These are phyloP conservation scores for Chlorella sp. DNA, from an alignment of 139 green algal species.

Conservation along the genomic window DNA sequence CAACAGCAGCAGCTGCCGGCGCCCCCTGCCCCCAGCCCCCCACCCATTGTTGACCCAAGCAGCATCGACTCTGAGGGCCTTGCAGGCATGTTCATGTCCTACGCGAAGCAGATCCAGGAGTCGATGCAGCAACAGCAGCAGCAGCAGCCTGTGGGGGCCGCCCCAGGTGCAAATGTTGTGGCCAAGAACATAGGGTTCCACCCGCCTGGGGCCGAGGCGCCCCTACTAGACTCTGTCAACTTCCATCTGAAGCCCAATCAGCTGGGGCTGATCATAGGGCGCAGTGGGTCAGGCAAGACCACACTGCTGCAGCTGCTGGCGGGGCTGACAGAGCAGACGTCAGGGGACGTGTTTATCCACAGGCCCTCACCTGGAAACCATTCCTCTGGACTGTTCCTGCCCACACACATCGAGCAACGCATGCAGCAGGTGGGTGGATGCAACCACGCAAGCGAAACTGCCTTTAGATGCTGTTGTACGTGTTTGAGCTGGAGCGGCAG, in stretches of 20 bases:
- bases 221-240: conserved; percentile 43
- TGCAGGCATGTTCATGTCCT: too few species aligned
- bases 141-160: too few species aligned
- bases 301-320: conserved; percentile 79
- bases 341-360: conserved; percentile 33
- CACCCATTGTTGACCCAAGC: too few species aligned
- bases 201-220: conserved; percentile 45
- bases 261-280: conserved; percentile 76
- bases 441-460: background rate
- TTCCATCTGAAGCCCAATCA: conserved; percentile 58
- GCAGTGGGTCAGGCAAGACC: conserved; percentile 78
- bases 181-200: conserved; percentile 43
- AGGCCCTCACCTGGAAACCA: background rate
- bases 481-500: background rate
- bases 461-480: background rate
- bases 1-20: too few species aligned
- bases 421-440: background rate
- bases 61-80: too few species aligned
- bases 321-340: conserved; percentile 49
- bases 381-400: background rate
- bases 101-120: too few species aligned
- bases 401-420: background rate
- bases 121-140: too few species aligned
- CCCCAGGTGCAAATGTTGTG: too few species aligned
- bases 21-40: too few species aligned